Evolutionary conservation across 1,284 basidiomycete genomes (phyloP).

Genomic region (Papiliotrema terrestris): DNA sequence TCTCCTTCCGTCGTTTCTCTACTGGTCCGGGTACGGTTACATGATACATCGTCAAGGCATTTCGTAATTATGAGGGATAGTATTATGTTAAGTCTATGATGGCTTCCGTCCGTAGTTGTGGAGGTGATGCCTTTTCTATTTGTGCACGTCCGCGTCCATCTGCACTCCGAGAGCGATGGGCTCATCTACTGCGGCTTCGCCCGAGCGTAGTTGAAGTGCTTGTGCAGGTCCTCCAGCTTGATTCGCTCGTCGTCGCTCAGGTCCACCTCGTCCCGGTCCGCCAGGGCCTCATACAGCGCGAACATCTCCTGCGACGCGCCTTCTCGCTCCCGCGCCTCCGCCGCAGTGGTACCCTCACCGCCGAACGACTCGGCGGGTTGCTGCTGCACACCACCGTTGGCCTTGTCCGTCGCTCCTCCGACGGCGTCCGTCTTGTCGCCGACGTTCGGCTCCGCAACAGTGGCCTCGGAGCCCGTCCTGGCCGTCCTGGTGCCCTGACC

Average conservation of each 20-base stretch:
- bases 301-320: conserved; percentile 22
- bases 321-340: neutral
- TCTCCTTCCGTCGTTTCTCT: no score
- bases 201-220: conserved; percentile 26
- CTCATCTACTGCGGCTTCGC: conserved; percentile 10
- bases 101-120: no score
- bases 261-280: conserved; percentile 37
- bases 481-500: neutral
- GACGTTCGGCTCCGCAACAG: neutral
- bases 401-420: conserved; percentile 1
- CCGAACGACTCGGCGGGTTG: neutral
- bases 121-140: neutral
- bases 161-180: neutral
- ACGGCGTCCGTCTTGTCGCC: conserved; percentile 1
- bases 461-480: neutral
- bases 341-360: neutral
- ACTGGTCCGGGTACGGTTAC: no score
- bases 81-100: neutral
- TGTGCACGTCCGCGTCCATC: neutral
- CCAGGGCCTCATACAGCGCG: conserved; percentile 30
- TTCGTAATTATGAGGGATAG: neutral
- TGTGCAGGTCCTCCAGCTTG: conserved; percentile 25
- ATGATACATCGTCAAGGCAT: no score
- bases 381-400: conserved; percentile 5
- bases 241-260: conserved; percentile 36